Evolutionary conservation across 2,329 filamentous ascomycete species (phyloP), one percentile per base, ranked within the genome.

Genomic region (Zopfia rhizophila): DNA sequence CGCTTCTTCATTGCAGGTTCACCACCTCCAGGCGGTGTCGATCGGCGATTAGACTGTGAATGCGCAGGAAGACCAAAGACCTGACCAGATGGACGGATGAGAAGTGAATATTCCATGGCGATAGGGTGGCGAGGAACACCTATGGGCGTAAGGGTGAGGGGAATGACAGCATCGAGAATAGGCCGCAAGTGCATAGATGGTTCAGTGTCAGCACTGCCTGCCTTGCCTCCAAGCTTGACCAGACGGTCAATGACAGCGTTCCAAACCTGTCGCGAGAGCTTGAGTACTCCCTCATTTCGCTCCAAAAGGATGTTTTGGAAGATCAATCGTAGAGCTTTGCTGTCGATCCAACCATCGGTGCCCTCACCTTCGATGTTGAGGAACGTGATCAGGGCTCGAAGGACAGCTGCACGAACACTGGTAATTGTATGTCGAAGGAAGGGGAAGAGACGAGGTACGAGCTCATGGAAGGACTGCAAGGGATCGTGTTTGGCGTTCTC

Each of bases 391-490:
- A 99, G 79, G 24, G 94, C 94, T 63, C 96, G 91, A 33, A 99
- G 80, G 3, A 99, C 94, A 7, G 94, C 93, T 28, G 93, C 87
- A 40, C 94, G 89, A 36, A 99, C 94, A 44, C 90, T 96, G 1
- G 91, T 96, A 61, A 99, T 97, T 5, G 95, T 99, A 70, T 99
- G 94, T 46, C 94, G 88, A 31, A 99, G 77, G 79, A 99, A 99
- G 3, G 93, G 93, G 65, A 97, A 99, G 3, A 99, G 84, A 32
- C 94, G 86, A 17, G 95, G 94, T 4, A 99, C 93, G 22, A 99
- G 81, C 52, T 94, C 85, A 3, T 90, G 90, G 69, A 99, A 99
- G 1, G 93, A 96, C 43, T 93, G 88, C 58, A 92, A 88, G 10
- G 90, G 83, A 63, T 97, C 89, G 61, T 88, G 81, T 6, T 85